Conservation (phyloP, 2,329 filamentous ascomycete species). For the Neofusicoccum kwambonambiense region DNA sequence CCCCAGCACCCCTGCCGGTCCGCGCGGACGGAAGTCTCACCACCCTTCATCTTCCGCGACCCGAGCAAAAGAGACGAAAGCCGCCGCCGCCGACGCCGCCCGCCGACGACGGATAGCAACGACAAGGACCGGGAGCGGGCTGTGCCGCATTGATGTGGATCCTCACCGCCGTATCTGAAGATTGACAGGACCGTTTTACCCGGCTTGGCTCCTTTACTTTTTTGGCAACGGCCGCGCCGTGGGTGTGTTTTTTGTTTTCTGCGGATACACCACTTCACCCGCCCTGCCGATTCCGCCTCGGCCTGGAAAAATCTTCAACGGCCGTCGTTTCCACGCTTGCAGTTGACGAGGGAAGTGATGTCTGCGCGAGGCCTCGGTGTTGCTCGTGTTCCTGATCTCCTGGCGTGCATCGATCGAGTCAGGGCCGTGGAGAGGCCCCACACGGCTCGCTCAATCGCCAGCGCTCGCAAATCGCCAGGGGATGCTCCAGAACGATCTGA, state of each 20-base stretch:
- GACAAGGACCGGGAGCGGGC: background rate
- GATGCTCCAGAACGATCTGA: background rate
- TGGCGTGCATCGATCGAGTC: constrained; percentile 5
- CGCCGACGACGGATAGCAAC: too few relatives aligned
- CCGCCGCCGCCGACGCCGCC: too few relatives aligned
- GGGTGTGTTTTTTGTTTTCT: too few relatives aligned
- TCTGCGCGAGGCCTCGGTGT: background rate
- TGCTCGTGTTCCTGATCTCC: background rate
- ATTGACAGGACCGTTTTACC: background rate
- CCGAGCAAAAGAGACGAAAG: too few relatives aligned
- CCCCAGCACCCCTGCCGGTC: too few relatives aligned
- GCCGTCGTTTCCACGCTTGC: too few relatives aligned
- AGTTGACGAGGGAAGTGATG: background rate
- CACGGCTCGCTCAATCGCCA: background rate
- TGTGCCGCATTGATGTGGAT: background rate
- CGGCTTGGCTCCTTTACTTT: background rate
- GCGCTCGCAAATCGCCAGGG: background rate
- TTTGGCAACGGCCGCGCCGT: too few relatives aligned
- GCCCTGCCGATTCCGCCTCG: too few relatives aligned
- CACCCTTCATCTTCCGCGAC: too few relatives aligned
- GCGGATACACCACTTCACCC: too few relatives aligned
- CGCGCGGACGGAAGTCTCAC: too few relatives aligned
- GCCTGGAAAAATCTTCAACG: too few relatives aligned
- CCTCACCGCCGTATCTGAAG: background rate
- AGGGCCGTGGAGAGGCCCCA: constrained; percentile 1